Conservation (phyloP, 2,329 filamentous ascomycete genomes). For the Cladosporium cucumerinum region DNA sequence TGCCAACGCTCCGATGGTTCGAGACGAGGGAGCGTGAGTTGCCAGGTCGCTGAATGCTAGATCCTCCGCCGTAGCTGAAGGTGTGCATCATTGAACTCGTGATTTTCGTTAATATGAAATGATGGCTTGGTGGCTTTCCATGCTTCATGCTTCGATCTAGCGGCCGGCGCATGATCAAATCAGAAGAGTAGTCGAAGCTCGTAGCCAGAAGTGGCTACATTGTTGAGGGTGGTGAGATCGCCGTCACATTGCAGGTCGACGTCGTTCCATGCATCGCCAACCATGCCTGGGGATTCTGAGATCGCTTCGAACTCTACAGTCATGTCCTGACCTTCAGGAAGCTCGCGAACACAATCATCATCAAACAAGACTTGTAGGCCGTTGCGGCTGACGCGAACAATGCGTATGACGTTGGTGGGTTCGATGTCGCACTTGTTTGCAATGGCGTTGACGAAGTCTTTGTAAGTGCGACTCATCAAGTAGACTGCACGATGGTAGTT, state of each 20-base stretch:
- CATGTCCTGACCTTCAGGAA: conserved; percentile 92
- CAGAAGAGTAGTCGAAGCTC: conserved; percentile 50
- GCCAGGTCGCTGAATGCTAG: conserved; percentile 3
- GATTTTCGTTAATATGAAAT: conserved; percentile 7
- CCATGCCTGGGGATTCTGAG: conserved; percentile 27
- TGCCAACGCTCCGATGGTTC: not conserved
- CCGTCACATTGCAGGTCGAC: conserved; percentile 49
- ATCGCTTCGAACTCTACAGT: conserved; percentile 66
- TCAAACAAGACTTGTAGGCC: conserved; percentile 84
- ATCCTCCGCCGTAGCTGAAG: not conserved
- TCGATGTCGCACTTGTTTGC: conserved; percentile 80
- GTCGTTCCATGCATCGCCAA: conserved; percentile 50
- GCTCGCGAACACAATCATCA: conserved; percentile 78
- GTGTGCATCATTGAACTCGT: conserved; percentile 14
- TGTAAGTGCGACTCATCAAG: conserved; percentile 69
- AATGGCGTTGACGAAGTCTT: conserved; percentile 69
- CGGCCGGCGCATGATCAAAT: conserved; percentile 20
- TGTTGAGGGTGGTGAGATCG: conserved; percentile 43
- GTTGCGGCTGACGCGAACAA: conserved; percentile 67
- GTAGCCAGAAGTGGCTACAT: conserved; percentile 45
- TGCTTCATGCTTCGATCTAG: not conserved
- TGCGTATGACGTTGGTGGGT: conserved; percentile 64
- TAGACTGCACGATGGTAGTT: conserved; percentile 83
- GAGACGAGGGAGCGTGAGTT: not conserved
- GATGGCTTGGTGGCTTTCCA: conserved; percentile 2